These are phyloP conservation scores for Carex parvula DNA, from an alignment of 176 grass and related monocot genomes.

Conservation along the genomic window DNA sequence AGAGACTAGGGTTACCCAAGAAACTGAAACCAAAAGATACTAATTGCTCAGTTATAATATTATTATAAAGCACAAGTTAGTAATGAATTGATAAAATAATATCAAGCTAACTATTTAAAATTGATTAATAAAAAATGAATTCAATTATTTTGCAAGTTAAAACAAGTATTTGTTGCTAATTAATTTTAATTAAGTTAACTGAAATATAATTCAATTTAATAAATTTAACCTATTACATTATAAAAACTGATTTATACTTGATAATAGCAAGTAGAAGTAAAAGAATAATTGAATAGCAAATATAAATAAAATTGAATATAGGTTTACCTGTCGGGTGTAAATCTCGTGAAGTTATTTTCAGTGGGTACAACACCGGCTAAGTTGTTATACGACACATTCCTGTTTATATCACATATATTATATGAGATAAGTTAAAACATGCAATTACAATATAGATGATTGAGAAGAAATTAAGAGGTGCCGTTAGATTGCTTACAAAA, in stretches of 20 bases:
- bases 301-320: neutral
- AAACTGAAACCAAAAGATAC: slow-evolving; percentile 43
- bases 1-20: slow-evolving; percentile 74
- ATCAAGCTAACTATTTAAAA: no score
- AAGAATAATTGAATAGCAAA: neutral
- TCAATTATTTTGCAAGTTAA: no score
- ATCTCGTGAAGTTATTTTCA: slow-evolving; percentile 84
- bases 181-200: no score
- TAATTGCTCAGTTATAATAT: no score
- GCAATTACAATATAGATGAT: neutral
- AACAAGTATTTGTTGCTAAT: no score
- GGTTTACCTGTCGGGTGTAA: slow-evolving; percentile 69
- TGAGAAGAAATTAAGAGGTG: slow-evolving; percentile 14
- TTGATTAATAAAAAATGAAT: no score
- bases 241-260: no score
- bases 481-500: slow-evolving; percentile 49
- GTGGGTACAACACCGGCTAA: slow-evolving; percentile 72
- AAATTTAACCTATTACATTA: no score
- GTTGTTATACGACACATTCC: slow-evolving; percentile 92
- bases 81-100: no score
- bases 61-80: no score
- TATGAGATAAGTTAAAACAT: slow-evolving; percentile 19
- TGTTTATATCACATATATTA: slow-evolving; percentile 22
- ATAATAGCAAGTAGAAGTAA: neutral
- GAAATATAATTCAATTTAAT: no score